These are phyloP conservation scores for Fusarium lateritium DNA, from an alignment of 2,329 filamentous ascomycete genomes.

Conservation along the genomic window DNA sequence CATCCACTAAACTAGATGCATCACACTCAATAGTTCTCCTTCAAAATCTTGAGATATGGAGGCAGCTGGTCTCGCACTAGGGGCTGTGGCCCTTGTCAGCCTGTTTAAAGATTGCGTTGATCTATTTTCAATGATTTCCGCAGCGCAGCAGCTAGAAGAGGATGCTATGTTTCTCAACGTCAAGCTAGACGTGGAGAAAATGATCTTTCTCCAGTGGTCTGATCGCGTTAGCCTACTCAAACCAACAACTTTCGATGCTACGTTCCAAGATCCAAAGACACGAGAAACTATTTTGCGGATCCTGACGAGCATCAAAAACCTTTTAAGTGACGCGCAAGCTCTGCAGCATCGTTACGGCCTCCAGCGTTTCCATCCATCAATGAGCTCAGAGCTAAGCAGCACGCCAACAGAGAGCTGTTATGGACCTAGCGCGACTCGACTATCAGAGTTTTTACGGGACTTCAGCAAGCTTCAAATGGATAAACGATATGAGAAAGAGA, in stretches of 20 bases:
- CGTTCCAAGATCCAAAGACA: background rate
- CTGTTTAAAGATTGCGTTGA: background rate
- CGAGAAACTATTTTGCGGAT: background rate
- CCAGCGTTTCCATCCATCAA: background rate
- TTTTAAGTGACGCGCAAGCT: background rate
- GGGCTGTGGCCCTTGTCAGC: background rate
- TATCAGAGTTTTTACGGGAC: background rate
- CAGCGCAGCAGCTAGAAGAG: background rate
- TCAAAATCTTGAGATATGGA: too few relatives aligned
- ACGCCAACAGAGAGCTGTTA: background rate
- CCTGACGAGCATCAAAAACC: accelerated
- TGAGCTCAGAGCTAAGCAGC: background rate
- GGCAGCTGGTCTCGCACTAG: background rate
- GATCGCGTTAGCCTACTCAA: background rate
- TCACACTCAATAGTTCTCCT: too few relatives aligned
- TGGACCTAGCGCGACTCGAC: background rate
- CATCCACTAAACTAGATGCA: too few relatives aligned
- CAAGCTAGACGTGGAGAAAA: background rate
- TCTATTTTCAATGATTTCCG: background rate
- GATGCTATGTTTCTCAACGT: accelerated
- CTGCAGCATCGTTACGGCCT: background rate
- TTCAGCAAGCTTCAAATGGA: too few relatives aligned
- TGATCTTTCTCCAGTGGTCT: background rate
- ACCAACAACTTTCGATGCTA: accelerated
- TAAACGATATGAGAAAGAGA: too few relatives aligned